Base-by-base conservation (phyloP, 192 early-diverging fungal species). In the Geranomyces michiganensis region DNA sequence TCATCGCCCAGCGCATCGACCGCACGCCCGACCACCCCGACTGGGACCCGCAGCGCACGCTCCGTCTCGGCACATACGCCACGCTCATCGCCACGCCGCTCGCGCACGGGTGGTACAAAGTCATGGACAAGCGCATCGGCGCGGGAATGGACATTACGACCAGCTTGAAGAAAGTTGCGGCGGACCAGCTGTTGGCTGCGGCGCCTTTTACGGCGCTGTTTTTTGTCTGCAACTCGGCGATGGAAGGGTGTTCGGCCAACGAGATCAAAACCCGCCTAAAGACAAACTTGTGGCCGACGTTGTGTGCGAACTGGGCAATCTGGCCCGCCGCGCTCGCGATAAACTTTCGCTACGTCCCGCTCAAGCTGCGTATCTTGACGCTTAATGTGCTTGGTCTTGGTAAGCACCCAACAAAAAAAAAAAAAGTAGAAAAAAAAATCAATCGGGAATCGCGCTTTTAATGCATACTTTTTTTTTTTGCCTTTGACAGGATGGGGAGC, bases 41-140 rank as follows among this genome's bases (percentile, higher is more conserved):
- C 13, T 74, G 73, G 73, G 73, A 74, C 55, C 30, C 48, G 3
- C 15, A 74, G 32, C 55, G 73, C 14, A 74, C 73, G 0, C n/a
- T 62, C 7, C 73, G 73, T 27, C 63, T 74, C 3, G 63, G 64
- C 6, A 24, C 68, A 15, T 74, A 74, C 56, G 73, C 65, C 14
- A 56, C 59, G 31, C 36, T 68, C 36, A 22, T 74, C 29, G 66
- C 36, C 43, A 66, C 73, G 10, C 73, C 73, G 29, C 33, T 74
- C 41, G 68, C 73, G 0, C 73, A 74, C 45, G 73, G 62, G 22
- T 74, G 73, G 73, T 74, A 74, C 46, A 74, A 74, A 43, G 44
- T 74, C 45, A 32, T 74, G 41, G 73, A 74, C 36, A 19, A 15
- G 29, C 55, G 73, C 22, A 17, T 74, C 19, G 73, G 73, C 5